A percentile compares a stretch with the other conserved stretches of the same genome.
These are phyloP conservation scores for Pythium biforme DNA, from an alignment of 352 stramenopile species.

Conservation along the genomic window DNA sequence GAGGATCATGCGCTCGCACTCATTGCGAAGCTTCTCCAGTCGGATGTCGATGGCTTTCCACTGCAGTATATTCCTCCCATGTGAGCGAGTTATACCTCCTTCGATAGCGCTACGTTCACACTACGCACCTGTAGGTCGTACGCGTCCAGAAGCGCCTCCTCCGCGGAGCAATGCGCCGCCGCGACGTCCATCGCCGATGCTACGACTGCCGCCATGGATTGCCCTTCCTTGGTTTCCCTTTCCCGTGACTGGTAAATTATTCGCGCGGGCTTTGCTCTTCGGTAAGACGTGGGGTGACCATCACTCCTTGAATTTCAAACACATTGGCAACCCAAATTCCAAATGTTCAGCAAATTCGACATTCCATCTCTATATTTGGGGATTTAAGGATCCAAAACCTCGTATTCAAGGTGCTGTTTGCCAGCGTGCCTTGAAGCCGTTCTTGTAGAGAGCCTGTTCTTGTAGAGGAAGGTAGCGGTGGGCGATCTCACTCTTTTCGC, in stretches of 20 bases:
- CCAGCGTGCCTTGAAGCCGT: constrained; percentile 31
- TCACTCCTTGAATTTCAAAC: constrained; percentile 19
- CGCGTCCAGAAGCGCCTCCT: constrained; percentile 60
- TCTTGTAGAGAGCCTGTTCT: constrained; percentile 31
- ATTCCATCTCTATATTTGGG: constrained; percentile 5
- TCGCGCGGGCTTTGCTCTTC: not conserved
- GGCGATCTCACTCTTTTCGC: constrained; percentile 10
- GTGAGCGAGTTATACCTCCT: not conserved
- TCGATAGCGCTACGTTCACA: not conserved
- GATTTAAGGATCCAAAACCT: not conserved
- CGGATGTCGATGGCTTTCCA: constrained; percentile 66
- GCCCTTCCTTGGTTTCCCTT: not conserved
- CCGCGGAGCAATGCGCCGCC: constrained; percentile 20
- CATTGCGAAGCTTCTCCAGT: constrained; percentile 52
- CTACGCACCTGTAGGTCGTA: constrained; percentile 59
- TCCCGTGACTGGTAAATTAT: constrained; percentile 10
- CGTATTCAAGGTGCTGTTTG: not conserved
- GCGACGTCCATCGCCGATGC: constrained; percentile 21
- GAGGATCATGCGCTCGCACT: constrained; percentile 49
- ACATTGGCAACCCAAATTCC: too few species aligned
- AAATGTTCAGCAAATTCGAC: not conserved
- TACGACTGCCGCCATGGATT: constrained; percentile 27
- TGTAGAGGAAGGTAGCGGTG: constrained; percentile 33
- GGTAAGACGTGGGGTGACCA: constrained; percentile 1
- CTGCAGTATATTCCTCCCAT: constrained; percentile 21